Base-by-base conservation (phyloP, 2,329 filamentous ascomycete species). In the Periconia sp. region DNA sequence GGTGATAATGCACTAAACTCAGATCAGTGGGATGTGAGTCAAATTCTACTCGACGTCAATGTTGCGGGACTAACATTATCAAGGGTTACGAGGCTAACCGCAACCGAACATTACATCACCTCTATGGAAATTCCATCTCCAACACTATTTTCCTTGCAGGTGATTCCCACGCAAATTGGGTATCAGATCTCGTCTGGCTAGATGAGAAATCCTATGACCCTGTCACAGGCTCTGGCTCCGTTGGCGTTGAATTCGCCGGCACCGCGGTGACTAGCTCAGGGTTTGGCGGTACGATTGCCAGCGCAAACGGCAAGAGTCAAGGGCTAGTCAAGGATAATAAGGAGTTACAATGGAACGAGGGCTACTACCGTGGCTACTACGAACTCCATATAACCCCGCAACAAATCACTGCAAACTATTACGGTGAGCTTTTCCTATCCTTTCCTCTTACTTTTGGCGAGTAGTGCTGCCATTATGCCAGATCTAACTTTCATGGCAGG, bases 101-200 rank as follows among this genome's bases (percentile, higher is more conserved):
- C 33, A 89, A 89, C 71, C 77, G 86, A 16, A 89, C 86, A 0
- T 73, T 88, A 9, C 70, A 83, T 53, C 80, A 82, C 44, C 70
- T 89, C 10, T 86, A 85, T 54, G 73, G 82, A 23, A 81, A 88
- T 61, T 73, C 82, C 7, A 88, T 89, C 48, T 73, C 72, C 44
- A 89, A 89, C 70, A 89, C 84, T 55, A 79, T 89, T 45, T 81
- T 89, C 54, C 77, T 90, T 12, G 78, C 85, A 0, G 87, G 87
- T 5, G 86, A 89, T 63, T 81, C 76, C 21, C 87, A 89, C 57
- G 78, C 78, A 22, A 82, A 81, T 49, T 88, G 85, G 71, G 65
- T 68, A 1, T 64, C 60, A 6, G 63, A 76, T 40, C 66, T 76
- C 6, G 69, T 71, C 11, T 76, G 73, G 73, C 50, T 58, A 1